A percentile compares a stretch with the other conserved stretches of the same genome.
These are phyloP conservation scores for Toxoplasma gondii DNA, from an alignment of 169 alveolate species.

Conservation along the genomic window DNA sequence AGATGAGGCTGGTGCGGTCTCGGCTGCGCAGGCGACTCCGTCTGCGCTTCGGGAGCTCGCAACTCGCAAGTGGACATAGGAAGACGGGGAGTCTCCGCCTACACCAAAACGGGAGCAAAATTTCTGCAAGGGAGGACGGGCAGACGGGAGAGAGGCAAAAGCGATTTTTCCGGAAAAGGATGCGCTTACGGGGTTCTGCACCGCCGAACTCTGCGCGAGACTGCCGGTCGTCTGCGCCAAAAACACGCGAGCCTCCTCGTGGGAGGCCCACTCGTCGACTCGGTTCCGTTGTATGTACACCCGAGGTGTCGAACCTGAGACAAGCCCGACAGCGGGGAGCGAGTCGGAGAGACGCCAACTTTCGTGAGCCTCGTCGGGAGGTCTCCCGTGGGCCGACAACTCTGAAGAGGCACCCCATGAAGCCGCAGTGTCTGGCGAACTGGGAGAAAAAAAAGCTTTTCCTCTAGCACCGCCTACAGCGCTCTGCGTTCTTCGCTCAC, in stretches of 20 bases:
- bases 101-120: too few relatives aligned
- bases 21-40: background rate
- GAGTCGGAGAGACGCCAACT: background rate
- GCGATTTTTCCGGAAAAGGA: background rate
- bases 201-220: background rate
- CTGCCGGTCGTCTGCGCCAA: background rate
- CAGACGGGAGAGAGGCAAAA: background rate
- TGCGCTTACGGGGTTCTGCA: background rate
- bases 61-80: too few relatives aligned
- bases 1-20: too few relatives aligned
- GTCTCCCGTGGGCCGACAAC: background rate
- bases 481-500: too few relatives aligned
- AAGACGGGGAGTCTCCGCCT: background rate
- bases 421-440: background rate
- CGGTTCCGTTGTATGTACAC: conserved; percentile 17
- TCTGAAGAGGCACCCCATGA: background rate
- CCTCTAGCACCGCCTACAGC: too few relatives aligned
- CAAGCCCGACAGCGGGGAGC: background rate
- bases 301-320: background rate
- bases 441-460: background rate
- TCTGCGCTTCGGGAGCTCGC: background rate
- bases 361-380: background rate
- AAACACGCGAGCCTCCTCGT: conserved; percentile 23
- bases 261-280: conserved; percentile 7
- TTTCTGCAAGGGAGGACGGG: background rate